Conservation (phyloP, 805 yeast genomes). For the Yamadazyma akitaensis region DNA sequence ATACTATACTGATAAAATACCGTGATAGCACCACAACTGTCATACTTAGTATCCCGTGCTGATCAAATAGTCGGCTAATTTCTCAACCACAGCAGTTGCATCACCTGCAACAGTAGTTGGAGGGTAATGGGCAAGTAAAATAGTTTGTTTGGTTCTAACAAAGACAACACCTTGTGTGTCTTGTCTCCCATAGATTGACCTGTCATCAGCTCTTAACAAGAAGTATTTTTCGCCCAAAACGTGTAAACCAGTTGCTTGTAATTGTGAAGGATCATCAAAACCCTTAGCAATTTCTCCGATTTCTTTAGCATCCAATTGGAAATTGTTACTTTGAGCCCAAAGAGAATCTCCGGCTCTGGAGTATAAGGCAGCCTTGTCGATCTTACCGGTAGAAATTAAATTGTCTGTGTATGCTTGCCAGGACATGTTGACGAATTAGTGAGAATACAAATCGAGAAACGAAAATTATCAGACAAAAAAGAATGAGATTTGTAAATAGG, state of each 20-base stretch:
- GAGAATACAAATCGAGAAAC: not conserved
- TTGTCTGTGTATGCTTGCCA: conserved; percentile 91
- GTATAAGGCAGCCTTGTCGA: conserved; percentile 90
- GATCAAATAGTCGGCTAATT: conserved; percentile 91
- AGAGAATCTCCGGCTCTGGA: conserved; percentile 92
- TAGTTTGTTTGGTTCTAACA: conserved; percentile 92
- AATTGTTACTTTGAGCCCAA: conserved; percentile 84
- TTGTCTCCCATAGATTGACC: conserved; percentile 89
- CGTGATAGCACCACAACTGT: no score
- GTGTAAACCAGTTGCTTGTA: conserved; percentile 86
- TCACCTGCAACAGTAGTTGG: conserved; percentile 90
- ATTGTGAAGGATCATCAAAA: conserved; percentile 69
- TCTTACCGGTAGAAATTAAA: conserved; percentile 78
- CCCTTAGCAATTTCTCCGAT: conserved; percentile 73
- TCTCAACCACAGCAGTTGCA: conserved; percentile 92
- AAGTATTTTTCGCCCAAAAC: conserved; percentile 84
- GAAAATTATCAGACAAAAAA: not conserved
- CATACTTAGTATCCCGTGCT: conserved; percentile 66
- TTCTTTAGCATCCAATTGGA: conserved; percentile 65
- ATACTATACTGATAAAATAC: no score
- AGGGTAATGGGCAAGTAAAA: conserved; percentile 91
- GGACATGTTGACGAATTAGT: conserved; percentile 19
- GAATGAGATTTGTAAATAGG: no score
- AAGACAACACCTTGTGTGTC: conserved; percentile 86
- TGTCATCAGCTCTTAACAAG: conserved; percentile 81